Evolutionary conservation across 2,329 filamentous ascomycete species (phyloP).

Genomic region (Lojkania enalia): DNA sequence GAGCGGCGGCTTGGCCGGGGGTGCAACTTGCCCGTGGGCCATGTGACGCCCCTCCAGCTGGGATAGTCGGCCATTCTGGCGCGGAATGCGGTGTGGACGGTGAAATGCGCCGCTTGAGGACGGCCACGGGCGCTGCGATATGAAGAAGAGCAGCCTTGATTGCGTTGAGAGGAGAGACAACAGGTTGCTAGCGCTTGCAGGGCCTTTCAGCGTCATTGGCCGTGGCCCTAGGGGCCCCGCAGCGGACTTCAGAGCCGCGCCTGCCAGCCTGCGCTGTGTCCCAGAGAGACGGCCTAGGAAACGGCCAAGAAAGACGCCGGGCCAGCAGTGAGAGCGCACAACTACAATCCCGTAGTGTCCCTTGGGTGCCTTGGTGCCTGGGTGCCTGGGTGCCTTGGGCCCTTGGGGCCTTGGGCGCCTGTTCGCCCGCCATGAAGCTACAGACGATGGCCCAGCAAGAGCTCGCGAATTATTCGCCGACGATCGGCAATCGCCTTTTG

Average conservation of each 20-base stretch:
- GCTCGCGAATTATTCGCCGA: background rate
- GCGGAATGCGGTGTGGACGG: background rate
- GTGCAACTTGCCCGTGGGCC: constrained; percentile 34
- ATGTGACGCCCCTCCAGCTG: constrained; percentile 26
- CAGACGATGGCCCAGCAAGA: background rate
- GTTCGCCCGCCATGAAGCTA: no score
- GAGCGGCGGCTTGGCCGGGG: constrained; percentile 24
- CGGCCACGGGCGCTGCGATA: background rate
- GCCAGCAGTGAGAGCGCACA: no score
- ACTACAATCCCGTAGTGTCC: no score
- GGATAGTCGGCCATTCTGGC: background rate
- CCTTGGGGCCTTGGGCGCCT: no score
- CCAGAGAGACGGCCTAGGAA: no score
- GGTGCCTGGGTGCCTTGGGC: no score
- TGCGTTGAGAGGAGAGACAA: background rate
- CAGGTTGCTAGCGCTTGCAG: constrained; percentile 1
- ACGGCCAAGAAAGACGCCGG: no score
- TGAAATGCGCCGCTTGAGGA: background rate
- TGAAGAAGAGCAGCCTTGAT: background rate
- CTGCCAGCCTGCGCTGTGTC: no score
- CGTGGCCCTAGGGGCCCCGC: no score
- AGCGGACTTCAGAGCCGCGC: no score
- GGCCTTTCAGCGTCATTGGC: background rate
- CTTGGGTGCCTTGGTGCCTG: no score
- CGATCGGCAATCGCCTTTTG: constrained; percentile 20